Conservation (phyloP, 192 early-diverging fungal genomes). For the Helicostylum pulchrum region DNA sequence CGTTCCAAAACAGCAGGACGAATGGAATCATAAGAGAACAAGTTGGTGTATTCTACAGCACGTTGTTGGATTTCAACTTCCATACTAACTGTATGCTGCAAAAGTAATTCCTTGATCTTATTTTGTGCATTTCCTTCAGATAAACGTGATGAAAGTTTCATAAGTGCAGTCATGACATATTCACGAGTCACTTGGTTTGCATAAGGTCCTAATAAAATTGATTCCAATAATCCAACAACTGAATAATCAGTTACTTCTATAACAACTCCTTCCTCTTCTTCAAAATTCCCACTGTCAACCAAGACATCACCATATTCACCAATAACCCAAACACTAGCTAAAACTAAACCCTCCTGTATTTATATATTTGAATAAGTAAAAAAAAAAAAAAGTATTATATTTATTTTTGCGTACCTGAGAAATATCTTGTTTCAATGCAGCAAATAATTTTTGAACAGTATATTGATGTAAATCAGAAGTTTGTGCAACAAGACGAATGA, state of each 20-base stretch:
- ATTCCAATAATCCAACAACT: slow-evolving; percentile 71
- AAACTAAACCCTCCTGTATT: slow-evolving; percentile 81
- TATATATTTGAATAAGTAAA: slow-evolving; percentile 20
- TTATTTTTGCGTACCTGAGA: slow-evolving; percentile 39
- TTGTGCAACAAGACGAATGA: slow-evolving; percentile 85
- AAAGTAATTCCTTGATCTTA: slow-evolving; percentile 59
- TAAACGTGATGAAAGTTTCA: slow-evolving; percentile 87
- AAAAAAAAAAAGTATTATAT: neutral
- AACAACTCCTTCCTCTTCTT: slow-evolving; percentile 63
- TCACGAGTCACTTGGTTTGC: slow-evolving; percentile 77
- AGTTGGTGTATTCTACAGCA: slow-evolving; percentile 83
- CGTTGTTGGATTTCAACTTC: slow-evolving; percentile 94
- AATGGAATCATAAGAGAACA: slow-evolving; percentile 73
- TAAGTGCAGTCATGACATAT: slow-evolving; percentile 82
- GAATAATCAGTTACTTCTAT: slow-evolving; percentile 68
- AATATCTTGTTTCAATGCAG: slow-evolving; percentile 76
- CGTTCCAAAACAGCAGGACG: slow-evolving; percentile 83
- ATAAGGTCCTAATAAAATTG: slow-evolving; percentile 76
- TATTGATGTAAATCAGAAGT: slow-evolving; percentile 81
- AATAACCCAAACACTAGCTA: slow-evolving; percentile 89
- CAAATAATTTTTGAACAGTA: slow-evolving; percentile 85
- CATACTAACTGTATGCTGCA: slow-evolving; percentile 62
- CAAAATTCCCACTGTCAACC: slow-evolving; percentile 57
- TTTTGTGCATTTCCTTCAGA: slow-evolving; percentile 40
- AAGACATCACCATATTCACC: slow-evolving; percentile 97